Percentiles rank a stretch among this genome's conserved stretches.
Evolutionary conservation across 371 early-diverging fungal genomes (phyloP).

Genomic region (Mortierella sp.): DNA sequence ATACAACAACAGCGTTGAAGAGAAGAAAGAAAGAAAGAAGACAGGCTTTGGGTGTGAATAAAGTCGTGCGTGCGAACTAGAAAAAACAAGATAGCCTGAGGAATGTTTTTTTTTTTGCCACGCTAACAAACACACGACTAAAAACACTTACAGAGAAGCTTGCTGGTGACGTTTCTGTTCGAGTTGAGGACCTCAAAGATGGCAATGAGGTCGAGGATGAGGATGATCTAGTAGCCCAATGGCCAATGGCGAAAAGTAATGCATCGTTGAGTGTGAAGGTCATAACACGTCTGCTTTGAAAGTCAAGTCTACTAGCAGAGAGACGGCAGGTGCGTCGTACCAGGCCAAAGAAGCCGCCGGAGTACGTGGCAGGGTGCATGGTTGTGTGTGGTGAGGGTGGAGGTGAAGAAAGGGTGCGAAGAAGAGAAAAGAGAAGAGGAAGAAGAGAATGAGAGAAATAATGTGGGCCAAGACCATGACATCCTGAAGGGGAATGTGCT

Average conservation of each 20-base stretch:
- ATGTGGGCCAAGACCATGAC: background rate
- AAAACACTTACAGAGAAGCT: constrained; percentile 43
- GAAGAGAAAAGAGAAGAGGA: background rate
- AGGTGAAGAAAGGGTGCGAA: background rate
- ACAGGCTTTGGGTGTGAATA: background rate
- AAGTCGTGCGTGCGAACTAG: background rate
- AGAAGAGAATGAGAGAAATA: background rate
- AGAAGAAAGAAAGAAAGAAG: background rate
- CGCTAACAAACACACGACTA: no score
- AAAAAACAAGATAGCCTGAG: background rate
- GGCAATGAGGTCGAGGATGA: constrained; percentile 71
- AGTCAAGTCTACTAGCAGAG: background rate
- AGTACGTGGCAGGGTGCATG: constrained; percentile 45
- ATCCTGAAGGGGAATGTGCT: background rate
- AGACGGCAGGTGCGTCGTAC: constrained; percentile 12
- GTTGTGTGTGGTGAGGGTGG: constrained; percentile 4
- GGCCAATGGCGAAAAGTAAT: background rate
- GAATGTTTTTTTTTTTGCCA: background rate
- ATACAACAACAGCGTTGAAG: background rate
- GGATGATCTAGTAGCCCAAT: constrained; percentile 51
- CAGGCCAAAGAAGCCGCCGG: constrained; percentile 49
- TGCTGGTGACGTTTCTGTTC: constrained; percentile 60
- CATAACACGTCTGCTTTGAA: background rate
- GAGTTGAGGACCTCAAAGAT: constrained; percentile 75
- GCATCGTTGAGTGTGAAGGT: background rate